phyloP scores from a whole-genome alignment of 2,329 filamentous ascomycete genomes.

The Trichoderma simmonsii region DNA sequence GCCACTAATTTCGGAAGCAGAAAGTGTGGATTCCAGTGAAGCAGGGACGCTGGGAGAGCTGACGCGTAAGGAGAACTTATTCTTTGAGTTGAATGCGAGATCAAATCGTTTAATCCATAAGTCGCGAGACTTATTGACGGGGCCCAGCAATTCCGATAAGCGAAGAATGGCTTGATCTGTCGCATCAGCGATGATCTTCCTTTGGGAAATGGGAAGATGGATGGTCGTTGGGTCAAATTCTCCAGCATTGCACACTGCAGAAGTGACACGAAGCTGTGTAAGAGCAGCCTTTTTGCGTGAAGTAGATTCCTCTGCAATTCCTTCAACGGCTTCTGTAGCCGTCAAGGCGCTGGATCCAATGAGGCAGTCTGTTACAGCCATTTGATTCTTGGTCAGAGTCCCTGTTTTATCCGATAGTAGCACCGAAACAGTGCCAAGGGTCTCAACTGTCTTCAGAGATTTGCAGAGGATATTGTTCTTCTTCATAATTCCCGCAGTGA shows the following conservation, averaged over 20 bases:
- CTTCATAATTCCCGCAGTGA: not conserved
- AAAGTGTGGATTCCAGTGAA: not conserved
- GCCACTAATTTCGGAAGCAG: not conserved
- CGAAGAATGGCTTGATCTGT: not conserved
- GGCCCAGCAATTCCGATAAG: not conserved
- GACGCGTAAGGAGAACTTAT: not conserved
- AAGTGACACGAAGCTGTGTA: not conserved
- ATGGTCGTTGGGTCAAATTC: not conserved
- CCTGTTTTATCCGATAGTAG: not conserved
- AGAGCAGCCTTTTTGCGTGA: not conserved
- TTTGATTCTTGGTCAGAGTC: not conserved
- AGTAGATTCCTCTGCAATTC: not conserved
- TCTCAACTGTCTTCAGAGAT: not conserved
- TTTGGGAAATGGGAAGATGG: not conserved
- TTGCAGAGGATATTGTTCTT: not conserved
- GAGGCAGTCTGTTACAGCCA: not conserved
- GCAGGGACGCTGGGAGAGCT: not conserved
- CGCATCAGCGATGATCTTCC: not conserved
- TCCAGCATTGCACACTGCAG: not conserved
- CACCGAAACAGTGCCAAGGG: not conserved
- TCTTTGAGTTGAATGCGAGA: not conserved
- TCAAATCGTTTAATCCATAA: not conserved
- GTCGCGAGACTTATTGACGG: not conserved
- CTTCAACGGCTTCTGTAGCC: not conserved
- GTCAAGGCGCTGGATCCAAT: not conserved